Base-by-base conservation (phyloP, 345 rosid genomes). In the Rubroshorea leprosula region DNA sequence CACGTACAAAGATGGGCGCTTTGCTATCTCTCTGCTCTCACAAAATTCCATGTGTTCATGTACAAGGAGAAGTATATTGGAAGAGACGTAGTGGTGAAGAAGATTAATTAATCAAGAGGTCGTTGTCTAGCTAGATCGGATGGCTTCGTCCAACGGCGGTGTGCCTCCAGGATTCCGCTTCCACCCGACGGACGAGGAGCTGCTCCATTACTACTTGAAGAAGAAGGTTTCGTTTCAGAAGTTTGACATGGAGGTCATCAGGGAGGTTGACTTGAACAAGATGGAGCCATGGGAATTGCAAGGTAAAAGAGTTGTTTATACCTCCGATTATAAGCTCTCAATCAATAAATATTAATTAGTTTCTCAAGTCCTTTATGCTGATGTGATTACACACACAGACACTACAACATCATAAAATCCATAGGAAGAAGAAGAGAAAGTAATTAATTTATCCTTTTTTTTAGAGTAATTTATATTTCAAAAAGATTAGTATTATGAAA, bases 211-310 rank as follows among this genome's bases (percentile, higher is more conserved):
- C 82, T 92, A 92, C 78, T 68, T 92, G 75, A 83, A 83, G 83
- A 89, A 83, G 84, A 92, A 92, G 80, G 35, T 92, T 18, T 80
- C 95, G 18, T 86, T 84, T 66, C 89, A 92, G 19, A 89, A 92
- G 80, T 89, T 89, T 68, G 98, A 92, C 44, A 89, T 89, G 98
- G 96, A 92, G 74, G 98, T 92, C 35, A 81, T 92, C 20, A 73
- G 90, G 73, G 98, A 92, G 73, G 87, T 92, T 53, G 96, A 92
- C 80, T 75, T 92, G 75, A 92, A 92, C 68, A 92, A 84, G 82
- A 79, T 92, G 79, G 98, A 92, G 74, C 98, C 98, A 65, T 92
- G 98, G 98, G 98, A 92, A 15, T 74, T 92, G 64, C 93, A 89
- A 80, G 98, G 98, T 92, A 84, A 13, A 35, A 35, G 12, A 35